A percentile compares a stretch with the other conserved stretches of the same genome.
phyloP scores from a whole-genome alignment of 2,329 filamentous ascomycete genomes.

The Epichloe sibirici region DNA sequence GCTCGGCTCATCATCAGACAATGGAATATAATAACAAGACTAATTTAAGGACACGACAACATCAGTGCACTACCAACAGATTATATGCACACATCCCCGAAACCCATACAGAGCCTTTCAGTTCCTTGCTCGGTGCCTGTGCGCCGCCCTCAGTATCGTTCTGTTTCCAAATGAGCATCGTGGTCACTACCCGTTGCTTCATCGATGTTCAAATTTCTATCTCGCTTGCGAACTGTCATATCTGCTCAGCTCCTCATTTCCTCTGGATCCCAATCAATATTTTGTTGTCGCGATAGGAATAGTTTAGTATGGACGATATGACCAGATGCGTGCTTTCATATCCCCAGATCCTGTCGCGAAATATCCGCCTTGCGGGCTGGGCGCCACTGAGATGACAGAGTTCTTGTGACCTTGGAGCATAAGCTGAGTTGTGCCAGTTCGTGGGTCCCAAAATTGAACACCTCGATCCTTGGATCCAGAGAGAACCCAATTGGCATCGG shows the following conservation, averaged over 20 bases:
- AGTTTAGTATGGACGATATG: conserved; percentile 46
- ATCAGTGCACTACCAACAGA: not conserved
- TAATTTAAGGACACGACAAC: not conserved
- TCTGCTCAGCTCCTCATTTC: not conserved
- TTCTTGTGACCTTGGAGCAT: conserved; percentile 99
- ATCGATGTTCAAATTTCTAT: conserved; percentile 4
- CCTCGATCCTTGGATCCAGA: conserved; percentile 95
- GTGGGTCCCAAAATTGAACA: conserved; percentile 97
- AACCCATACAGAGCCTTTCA: conserved; percentile 15
- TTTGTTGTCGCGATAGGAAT: not conserved
- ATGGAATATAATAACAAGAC: not conserved
- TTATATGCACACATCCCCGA: conserved; percentile 7
- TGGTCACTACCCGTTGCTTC: conserved; percentile 1
- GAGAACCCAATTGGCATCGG: conserved; percentile 90
- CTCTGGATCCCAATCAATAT: not conserved
- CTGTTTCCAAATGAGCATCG: conserved; percentile 2
- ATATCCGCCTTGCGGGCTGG: conserved; percentile 73
- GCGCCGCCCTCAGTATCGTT: conserved; percentile 11
- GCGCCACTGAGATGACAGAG: conserved; percentile 93
- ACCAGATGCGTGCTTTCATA: conserved; percentile 97
- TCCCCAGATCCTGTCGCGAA: conserved; percentile 97
- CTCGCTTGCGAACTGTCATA: not conserved
- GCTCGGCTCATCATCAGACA: not conserved
- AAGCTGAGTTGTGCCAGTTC: conserved; percentile 84
- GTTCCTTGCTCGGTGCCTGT: conserved; percentile 15